Evolutionary conservation across 805 yeast species (phyloP).

Genomic region (Candida namnaoensis): DNA sequence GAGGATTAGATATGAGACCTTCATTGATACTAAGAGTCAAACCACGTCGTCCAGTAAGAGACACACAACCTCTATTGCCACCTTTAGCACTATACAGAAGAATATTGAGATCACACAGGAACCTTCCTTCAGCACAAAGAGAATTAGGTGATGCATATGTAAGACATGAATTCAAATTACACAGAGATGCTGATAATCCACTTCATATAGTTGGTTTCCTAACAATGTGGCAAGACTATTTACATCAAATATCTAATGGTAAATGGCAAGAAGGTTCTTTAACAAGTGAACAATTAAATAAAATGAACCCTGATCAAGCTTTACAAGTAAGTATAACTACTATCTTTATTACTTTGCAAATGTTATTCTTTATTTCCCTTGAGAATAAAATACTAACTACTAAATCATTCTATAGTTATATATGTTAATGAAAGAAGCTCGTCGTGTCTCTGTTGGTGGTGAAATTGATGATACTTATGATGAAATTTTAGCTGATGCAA

Average conservation of each 20-base stretch:
- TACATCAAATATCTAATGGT: conserved; percentile 48
- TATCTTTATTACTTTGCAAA: neutral
- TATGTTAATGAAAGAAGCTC: conserved; percentile 71
- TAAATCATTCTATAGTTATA: conserved; percentile 26
- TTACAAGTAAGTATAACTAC: conserved; percentile 40
- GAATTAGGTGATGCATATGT: conserved; percentile 87
- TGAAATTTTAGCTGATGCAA: neutral
- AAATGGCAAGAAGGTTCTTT: conserved; percentile 58
- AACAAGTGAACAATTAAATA: conserved; percentile 57
- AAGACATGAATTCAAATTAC: conserved; percentile 82
- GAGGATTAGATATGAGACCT: conserved; percentile 5
- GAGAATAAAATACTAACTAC: neutral
- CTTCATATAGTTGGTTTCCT: conserved; percentile 89
- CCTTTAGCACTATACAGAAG: conserved; percentile 74
- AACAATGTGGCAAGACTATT: conserved; percentile 89
- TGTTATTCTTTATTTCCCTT: too few species aligned
- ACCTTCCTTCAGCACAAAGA: conserved; percentile 60
- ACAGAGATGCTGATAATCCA: conserved; percentile 77
- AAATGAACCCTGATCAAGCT: conserved; percentile 86
- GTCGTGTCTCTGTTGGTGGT: conserved; percentile 11
- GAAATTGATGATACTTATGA: conserved; percentile 1
- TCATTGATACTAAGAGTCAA: conserved; percentile 6
- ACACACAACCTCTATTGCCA: conserved; percentile 54
- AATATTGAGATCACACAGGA: conserved; percentile 73
- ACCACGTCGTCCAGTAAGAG: conserved; percentile 9